Base-by-base conservation (phyloP, 108 stramenopile genomes). In the Pseudonitzschia delicatissima region DNA sequence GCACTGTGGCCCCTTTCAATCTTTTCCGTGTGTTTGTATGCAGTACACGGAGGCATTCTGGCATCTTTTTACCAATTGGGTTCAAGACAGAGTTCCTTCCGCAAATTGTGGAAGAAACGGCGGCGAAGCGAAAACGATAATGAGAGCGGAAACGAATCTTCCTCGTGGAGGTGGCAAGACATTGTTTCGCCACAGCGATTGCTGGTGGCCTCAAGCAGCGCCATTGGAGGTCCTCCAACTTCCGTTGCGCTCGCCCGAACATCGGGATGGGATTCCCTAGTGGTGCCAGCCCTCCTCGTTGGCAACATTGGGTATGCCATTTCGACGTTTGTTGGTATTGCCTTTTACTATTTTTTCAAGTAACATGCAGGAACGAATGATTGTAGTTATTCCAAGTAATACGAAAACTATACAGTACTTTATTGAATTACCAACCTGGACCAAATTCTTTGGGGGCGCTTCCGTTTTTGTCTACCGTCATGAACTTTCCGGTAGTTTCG, bases 221-320 rank as follows among this genome's bases (percentile, higher is more conserved):
- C 91, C 15, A 92, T 92, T 60, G 91, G 91, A 11, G 91, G 91
- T 2, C 91, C 91, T 2, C 86, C 91, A 6, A 92, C 91, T 31
- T 77, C 84, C 2, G 91, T 86, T 17, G 91, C 91, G 12, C 68
- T 92, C 74, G 91, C 88, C 2, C 62, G 87, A 57, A 85, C 88
- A 2, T 49, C 69, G 40, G 36, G 66, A 33, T 92, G 91, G 91
- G 45, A 77, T 5, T 82, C 84, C 28, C 62, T 92, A 8, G 37
- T 81, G 5, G 79, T 85, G 7, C 91, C 91, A 25, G 73, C 82
- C 23, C 40, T 92, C 18, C 45, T 92, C 26, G 88, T 92, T 0
- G 91, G 91, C 11, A 92, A 92, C 63, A 58, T 92, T 34, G 91
- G 91, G 4, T 92, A 90, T 64, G 85, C 87, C 3, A 71, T 92